A percentile compares a stretch with the other conserved stretches of the same genome.
Evolutionary conservation across 2,329 filamentous ascomycete species (phyloP).

Genomic region (Neonectria hederae): DNA sequence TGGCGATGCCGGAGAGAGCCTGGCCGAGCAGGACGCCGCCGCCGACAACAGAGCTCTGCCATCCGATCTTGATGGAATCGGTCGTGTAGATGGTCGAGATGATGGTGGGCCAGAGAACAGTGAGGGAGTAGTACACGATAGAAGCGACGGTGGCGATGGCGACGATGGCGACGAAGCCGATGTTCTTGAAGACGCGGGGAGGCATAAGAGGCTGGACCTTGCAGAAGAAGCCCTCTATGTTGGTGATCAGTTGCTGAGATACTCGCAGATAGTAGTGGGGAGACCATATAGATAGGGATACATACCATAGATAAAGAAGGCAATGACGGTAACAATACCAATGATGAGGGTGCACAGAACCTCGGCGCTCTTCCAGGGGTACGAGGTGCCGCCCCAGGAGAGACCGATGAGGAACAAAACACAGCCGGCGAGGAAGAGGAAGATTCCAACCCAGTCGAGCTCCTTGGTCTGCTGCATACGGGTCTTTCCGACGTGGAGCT

Average conservation of each 20-base stretch:
- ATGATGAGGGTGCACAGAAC: slow-evolving; percentile 50
- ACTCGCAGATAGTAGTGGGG: too few relatives aligned
- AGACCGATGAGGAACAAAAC: slow-evolving; percentile 56
- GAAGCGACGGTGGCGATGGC: slow-evolving; percentile 51
- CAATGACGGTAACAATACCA: slow-evolving; percentile 47
- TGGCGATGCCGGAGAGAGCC: slow-evolving; percentile 46
- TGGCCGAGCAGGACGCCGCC: slow-evolving; percentile 54
- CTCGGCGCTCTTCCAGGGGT: slow-evolving; percentile 54
- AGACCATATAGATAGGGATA: background rate
- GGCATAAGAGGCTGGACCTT: slow-evolving; percentile 53
- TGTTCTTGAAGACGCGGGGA: slow-evolving; percentile 53
- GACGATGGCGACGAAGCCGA: slow-evolving; percentile 52
- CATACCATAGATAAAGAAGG: slow-evolving; percentile 51
- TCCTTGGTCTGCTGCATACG: slow-evolving; percentile 51
- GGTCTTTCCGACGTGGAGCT: slow-evolving; percentile 53
- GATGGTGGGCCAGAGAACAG: slow-evolving; percentile 56
- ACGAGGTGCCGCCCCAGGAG: slow-evolving; percentile 52
- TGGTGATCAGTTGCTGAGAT: slow-evolving; percentile 7
- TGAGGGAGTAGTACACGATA: slow-evolving; percentile 57
- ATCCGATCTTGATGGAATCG: slow-evolving; percentile 50
- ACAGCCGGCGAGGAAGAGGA: slow-evolving; percentile 53
- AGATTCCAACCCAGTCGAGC: slow-evolving; percentile 57
- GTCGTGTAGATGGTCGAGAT: slow-evolving; percentile 53
- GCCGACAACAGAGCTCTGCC: slow-evolving; percentile 54
- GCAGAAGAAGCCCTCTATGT: slow-evolving; percentile 48